phyloP scores from a whole-genome alignment of 106 monocot species.

The Platanthera guangdongensis region DNA sequence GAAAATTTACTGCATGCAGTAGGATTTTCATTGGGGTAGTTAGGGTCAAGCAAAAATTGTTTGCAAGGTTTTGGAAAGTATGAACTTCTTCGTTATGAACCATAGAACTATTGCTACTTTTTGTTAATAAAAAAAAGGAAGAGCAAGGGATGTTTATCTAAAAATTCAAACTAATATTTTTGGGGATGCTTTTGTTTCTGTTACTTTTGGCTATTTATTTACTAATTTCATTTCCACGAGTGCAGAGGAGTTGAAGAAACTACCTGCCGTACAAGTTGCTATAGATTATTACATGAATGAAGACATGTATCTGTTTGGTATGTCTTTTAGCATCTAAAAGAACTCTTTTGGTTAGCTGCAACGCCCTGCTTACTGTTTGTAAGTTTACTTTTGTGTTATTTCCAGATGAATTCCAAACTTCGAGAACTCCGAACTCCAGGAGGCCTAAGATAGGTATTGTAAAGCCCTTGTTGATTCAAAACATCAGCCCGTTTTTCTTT shows the following conservation, averaged over 20 bases:
- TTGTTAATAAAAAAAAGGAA: too few species aligned
- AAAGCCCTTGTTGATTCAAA: not conserved
- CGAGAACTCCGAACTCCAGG: slow-evolving; percentile 62
- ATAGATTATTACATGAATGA: slow-evolving; percentile 87
- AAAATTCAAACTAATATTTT: too few species aligned
- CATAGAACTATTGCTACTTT: too few species aligned
- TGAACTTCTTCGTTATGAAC: too few species aligned
- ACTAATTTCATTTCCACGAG: slow-evolving; percentile 1
- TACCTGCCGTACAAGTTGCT: slow-evolving; percentile 76
- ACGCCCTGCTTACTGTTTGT: not conserved
- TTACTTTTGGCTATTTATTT: too few species aligned
- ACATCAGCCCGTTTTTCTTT: not conserved
- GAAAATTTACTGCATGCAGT: too few species aligned
- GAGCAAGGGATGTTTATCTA: too few species aligned
- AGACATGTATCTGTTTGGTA: slow-evolving; percentile 93
- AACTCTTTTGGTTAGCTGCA: not conserved
- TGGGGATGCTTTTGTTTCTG: too few species aligned
- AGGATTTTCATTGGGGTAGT: too few species aligned
- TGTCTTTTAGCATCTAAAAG: not conserved
- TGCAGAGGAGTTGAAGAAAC: slow-evolving; percentile 80
- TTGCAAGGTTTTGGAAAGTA: too few species aligned
- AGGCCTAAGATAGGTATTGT: slow-evolving; percentile 77
- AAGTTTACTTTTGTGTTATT: not conserved
- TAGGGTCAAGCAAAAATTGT: too few species aligned
- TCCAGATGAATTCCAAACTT: slow-evolving; percentile 96